Evolutionary conservation across 2,329 filamentous ascomycete genomes (phyloP), one percentile per base, ranked within the genome.

Genomic region (Zasmidium cellare): DNA sequence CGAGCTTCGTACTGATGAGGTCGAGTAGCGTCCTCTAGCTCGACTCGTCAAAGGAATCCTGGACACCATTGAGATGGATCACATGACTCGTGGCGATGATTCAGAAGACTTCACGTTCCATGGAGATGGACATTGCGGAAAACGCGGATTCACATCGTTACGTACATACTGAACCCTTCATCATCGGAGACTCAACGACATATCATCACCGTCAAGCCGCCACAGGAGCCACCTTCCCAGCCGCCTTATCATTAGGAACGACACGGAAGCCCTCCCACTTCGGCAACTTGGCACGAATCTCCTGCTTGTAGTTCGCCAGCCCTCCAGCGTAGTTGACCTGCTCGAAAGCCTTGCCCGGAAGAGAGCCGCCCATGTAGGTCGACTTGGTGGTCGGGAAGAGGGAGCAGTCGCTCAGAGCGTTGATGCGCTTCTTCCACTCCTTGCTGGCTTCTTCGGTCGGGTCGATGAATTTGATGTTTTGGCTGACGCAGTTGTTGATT

Each of bases 391-490:
- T 70, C 2, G 68, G 69, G 58, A 72, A 70, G 19, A 71, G 59
- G 3, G 63, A 63, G 16, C 51, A 58, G 46, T 70, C 64, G 41
- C 62, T 60, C 12, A 70, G 47, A 6, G 65, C 65, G 22, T 69
- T 69, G 57, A 71, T 69, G 23, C 61, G 60, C 44, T 64, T 60
- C 61, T 69, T 69, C 70, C 69, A 71, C n/a, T 62, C 65, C 20
- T 64, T 60, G 57, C 56, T 63, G 18, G 69, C 69, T 28, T 67
- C 65, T 11, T 69, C 60, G 16, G 67, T 72, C 2, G 70, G 61
- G 23, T 71, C 63, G 63, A 71, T 64, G 58, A 66, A 71, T 51
- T 68, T 69, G 59, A 69, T 62, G 59, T 51, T 63, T 61, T 35
- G 59, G 19, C 14, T 48, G 48, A 65, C 58, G 51, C 64, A 63